phyloP scores from a whole-genome alignment of 2,329 filamentous ascomycete species.

The Aureobasidium sp. region DNA sequence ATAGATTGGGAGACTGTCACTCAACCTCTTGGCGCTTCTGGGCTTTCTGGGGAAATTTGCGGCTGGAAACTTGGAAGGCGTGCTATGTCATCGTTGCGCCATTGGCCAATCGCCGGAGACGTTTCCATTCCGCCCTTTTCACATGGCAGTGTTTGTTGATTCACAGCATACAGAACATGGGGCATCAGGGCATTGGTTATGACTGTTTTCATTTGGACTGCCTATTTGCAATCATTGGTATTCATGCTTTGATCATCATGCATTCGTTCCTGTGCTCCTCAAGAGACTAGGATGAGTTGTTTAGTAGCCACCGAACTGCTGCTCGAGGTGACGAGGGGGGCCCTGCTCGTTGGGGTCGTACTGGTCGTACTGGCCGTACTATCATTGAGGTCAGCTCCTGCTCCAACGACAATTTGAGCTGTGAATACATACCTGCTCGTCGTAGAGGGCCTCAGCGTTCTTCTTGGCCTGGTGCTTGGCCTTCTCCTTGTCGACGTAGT shows the following conservation, averaged over 20 bases:
- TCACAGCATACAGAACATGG: not conserved
- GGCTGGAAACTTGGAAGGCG: too few relatives aligned
- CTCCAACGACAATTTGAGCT: constrained; percentile 11
- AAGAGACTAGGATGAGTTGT: not conserved
- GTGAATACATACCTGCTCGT: constrained; percentile 34
- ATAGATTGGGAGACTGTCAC: not conserved
- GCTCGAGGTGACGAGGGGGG: constrained; percentile 28
- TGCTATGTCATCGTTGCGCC: too few relatives aligned
- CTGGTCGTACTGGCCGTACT: constrained; percentile 31
- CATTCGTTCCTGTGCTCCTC: not conserved
- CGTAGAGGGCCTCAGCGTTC: constrained; percentile 41
- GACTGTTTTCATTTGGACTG: constrained; percentile 4
- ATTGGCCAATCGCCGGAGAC: not conserved
- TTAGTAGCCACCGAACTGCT: constrained; percentile 24
- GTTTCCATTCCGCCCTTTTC: not conserved
- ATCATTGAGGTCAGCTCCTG: constrained; percentile 17
- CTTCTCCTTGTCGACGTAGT: constrained; percentile 43
- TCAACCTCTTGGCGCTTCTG: not conserved
- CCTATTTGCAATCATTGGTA: not conserved
- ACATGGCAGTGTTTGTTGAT: not conserved
- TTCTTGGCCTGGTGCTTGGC: constrained; percentile 40
- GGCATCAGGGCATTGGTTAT: not conserved
- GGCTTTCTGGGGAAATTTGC: too few relatives aligned
- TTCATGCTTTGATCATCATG: constrained; percentile 5
- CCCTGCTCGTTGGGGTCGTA: constrained; percentile 40